phyloP scores from a whole-genome alignment of 352 stramenopile species.

The Phytopythium boreale region DNA sequence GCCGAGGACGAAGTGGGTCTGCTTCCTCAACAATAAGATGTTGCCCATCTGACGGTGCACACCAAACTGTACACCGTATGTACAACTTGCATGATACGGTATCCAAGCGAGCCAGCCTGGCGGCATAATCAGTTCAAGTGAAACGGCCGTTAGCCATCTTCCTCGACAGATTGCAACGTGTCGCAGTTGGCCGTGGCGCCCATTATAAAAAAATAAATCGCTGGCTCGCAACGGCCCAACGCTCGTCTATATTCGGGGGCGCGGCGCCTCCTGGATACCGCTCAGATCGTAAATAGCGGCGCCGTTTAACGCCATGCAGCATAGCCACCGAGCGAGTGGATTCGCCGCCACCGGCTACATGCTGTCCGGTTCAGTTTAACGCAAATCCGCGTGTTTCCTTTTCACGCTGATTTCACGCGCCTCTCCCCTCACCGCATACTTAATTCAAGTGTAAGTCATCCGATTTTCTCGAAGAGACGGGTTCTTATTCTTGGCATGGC shows the following conservation, averaged over 20 bases:
- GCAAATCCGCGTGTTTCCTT: constrained; percentile 2
- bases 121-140: neutral
- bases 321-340: neutral
- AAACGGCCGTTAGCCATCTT: neutral
- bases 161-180: neutral
- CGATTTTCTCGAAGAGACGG: neutral
- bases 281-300: neutral
- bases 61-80: neutral
- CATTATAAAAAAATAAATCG: neutral
- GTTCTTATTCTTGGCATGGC: constrained; percentile 4
- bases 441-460: neutral
- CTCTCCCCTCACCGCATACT: neutral
- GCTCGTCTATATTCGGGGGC: too few relatives aligned
- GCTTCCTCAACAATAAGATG: neutral
- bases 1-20: neutral
- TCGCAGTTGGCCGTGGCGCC: neutral
- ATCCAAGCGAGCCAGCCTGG: too few relatives aligned
- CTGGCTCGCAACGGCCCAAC: neutral
- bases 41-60: neutral
- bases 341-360: neutral
- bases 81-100: neutral
- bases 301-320: too few relatives aligned
- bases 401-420: neutral
- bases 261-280: too few relatives aligned
- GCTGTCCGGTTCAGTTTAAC: neutral